Base-by-base conservation (phyloP, 495 filamentous ascomycete species). In the Neurospora intermedia region DNA sequence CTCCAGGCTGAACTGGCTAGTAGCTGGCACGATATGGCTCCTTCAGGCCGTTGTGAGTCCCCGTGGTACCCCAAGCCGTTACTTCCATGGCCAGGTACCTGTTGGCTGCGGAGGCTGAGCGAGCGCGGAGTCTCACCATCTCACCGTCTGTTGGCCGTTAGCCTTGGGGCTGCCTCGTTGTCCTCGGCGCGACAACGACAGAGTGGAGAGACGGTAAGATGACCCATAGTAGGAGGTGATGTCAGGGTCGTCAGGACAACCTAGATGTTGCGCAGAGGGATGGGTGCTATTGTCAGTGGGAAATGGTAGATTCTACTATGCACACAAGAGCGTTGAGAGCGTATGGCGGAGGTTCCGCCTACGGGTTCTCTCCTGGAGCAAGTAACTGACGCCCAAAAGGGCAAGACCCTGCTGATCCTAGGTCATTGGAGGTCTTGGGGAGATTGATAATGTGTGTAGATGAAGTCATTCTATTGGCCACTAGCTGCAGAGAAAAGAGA, bases 371-470 rank as follows among this genome's bases (percentile, higher is more conserved):
- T 59, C 48, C 23, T 62, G 27, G 54, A 31, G 54, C 54, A 62
- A 66, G 27, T 66, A 41, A 39, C 16, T 40, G 59, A 40, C 15
- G 20, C 72, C 72, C 15, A 35, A 72, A 75, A 46, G 27, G 74
- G 75, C 74, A 78, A 80, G 79, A 80, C 78, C 77, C 78, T 78
- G 77, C 74, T 72, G 78, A 77, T 80, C 78, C 38, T 43, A 72
- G 70, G 59, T 59, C 69, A 75, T 72, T 72, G 71, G 71, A 74
- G 76, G 78, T 75, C 76, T 75, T 78, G 66, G 27, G 54, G 27
- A 66, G 27, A 35, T 18, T 18, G 54, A 66, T 66, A 27, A 35
- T 66, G 54, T 66, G 27, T 66, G 54, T 66, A 66, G 54, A 9
- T 66, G 54, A 78, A 77, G 78, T 78, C 78, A 79, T 76, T 73